A percentile compares a stretch with the other conserved stretches of the same genome.
Evolutionary conservation across 129 eudicot genomes (phyloP).

Genomic region (Helianthus annuus): HanXRQr2.0-SUNRISE NC_035441.2:159545131-159545630

Average conservation of each 20-base stretch:
- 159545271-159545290: neutral
- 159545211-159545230: too few relatives aligned
- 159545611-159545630: conserved; percentile 75
- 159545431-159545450: neutral
- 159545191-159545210: too few relatives aligned
- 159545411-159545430: neutral
- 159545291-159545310: neutral
- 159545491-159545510: conserved; percentile 5
- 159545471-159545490: conserved; percentile 14
- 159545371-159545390: neutral
- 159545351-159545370: neutral
- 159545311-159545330: neutral
- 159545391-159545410: conserved; percentile 11
- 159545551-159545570: neutral
- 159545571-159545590: neutral
- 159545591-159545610: conserved; percentile 48
- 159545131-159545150: too few relatives aligned
- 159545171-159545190: too few relatives aligned
- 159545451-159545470: conserved; percentile 3
- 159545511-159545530: conserved; percentile 2
- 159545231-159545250: neutral
- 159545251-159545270: neutral
- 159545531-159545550: neutral
- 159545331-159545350: neutral
- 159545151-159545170: too few relatives aligned